Percentiles rank a stretch among this genome's conserved stretches.
Evolutionary conservation across 257 asterid species (phyloP).

Genomic region (Solanum ossicruentum): DNA sequence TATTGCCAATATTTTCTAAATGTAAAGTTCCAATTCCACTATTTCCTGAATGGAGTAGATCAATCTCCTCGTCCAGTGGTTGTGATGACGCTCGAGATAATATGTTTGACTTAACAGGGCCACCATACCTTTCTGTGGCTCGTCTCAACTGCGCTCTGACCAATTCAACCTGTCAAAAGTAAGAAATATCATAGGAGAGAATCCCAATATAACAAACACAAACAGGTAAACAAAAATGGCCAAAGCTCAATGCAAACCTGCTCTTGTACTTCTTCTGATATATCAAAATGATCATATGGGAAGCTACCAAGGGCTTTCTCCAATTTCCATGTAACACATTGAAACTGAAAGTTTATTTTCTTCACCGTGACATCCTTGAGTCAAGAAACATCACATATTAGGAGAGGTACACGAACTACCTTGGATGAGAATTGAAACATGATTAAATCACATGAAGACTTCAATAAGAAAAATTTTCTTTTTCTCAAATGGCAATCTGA

Average conservation of each 20-base stretch:
- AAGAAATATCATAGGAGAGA: slow-evolving; percentile 2
- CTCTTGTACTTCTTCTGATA: slow-evolving; percentile 92
- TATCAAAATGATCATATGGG: slow-evolving; percentile 53
- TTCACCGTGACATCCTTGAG: slow-evolving; percentile 53
- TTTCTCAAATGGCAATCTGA: not conserved
- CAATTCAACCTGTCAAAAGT: slow-evolving; percentile 46
- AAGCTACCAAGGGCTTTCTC: slow-evolving; percentile 60
- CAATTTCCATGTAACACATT: slow-evolving; percentile 79
- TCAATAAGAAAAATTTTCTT: not conserved
- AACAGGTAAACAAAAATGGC: not conserved
- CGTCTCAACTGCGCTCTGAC: slow-evolving; percentile 70
- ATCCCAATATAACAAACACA: not conserved
- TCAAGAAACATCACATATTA: slow-evolving; percentile 8
- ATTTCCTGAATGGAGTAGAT: slow-evolving; percentile 39
- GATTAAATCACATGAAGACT: not conserved
- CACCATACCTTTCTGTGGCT: slow-evolving; percentile 76
- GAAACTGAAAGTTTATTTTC: slow-evolving; percentile 66
- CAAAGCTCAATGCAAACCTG: slow-evolving; percentile 39
- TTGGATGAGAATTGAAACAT: not conserved
- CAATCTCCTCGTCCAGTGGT: slow-evolving; percentile 55
- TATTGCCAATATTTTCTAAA: slow-evolving; percentile 32
- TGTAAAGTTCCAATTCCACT: slow-evolving; percentile 33
- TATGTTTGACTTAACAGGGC: slow-evolving; percentile 45
- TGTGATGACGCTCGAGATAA: slow-evolving; percentile 49
- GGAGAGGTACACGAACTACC: slow-evolving; percentile 2